Evolutionary conservation across 768 basidiomycete genomes (phyloP).

Genomic region (Serendipita sp.): DNA sequence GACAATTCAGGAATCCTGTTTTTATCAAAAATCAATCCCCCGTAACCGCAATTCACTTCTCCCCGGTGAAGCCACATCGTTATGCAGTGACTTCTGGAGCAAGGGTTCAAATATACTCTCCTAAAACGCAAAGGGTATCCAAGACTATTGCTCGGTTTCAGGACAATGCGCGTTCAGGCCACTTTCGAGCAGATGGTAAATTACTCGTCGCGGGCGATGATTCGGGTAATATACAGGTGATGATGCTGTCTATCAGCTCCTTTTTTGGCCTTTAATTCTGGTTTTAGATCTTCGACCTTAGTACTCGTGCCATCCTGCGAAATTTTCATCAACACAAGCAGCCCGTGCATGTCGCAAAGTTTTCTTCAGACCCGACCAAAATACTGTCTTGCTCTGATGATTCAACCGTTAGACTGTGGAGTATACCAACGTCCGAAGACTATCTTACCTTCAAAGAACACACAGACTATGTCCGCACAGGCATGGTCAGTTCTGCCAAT

Average conservation of each 20-base stretch:
- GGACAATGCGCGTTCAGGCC: conserved; percentile 79
- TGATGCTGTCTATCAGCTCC: conserved; percentile 7
- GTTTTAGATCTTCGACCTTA: conserved; percentile 74
- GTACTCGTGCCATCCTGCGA: conserved; percentile 81
- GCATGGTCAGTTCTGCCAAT: conserved; percentile 66
- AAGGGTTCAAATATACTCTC: conserved; percentile 87
- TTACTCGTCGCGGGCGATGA: conserved; percentile 92
- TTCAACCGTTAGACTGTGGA: conserved; percentile 85
- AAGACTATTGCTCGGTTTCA: conserved; percentile 97
- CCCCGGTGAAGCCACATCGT: conserved; percentile 69
- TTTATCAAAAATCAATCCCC: conserved; percentile 97
- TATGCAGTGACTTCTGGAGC: conserved; percentile 94
- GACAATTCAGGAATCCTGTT: conserved; percentile 73
- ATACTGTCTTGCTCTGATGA: conserved; percentile 93
- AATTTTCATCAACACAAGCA: conserved; percentile 89
- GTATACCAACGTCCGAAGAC: conserved; percentile 75
- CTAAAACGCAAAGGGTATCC: conserved; percentile 86
- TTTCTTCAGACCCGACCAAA: conserved; percentile 71
- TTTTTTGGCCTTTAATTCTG: conserved; percentile 2
- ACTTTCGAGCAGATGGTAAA: conserved; percentile 84
- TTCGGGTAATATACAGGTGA: conserved; percentile 66
- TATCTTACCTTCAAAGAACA: conserved; percentile 70
- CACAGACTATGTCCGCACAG: conserved; percentile 91
- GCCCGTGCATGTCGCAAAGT: conserved; percentile 88
- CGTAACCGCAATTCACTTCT: conserved; percentile 87